phyloP scores from a whole-genome alignment of 2,329 filamentous ascomycete species.

The Fusarium succisae region DNA sequence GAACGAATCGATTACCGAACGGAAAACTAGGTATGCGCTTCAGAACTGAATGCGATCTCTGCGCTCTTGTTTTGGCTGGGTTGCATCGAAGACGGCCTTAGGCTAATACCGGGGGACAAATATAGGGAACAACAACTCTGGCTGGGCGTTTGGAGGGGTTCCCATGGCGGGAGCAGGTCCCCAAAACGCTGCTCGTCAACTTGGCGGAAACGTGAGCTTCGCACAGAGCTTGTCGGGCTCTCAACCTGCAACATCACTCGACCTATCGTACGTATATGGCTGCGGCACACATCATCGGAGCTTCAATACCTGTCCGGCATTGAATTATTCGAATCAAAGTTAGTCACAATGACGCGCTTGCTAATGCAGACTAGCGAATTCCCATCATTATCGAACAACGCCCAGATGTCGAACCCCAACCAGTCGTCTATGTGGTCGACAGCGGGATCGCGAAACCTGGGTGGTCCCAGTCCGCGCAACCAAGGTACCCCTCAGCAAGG shows the following conservation, averaged over 20 bases:
- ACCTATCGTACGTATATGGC: constrained; percentile 68
- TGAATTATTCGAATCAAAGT: not conserved
- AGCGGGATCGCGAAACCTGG: constrained; percentile 58
- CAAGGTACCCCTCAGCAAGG: constrained; percentile 62
- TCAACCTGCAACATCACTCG: constrained; percentile 68
- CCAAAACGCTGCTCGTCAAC: constrained; percentile 63
- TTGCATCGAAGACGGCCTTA: constrained; percentile 7
- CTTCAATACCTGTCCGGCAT: not conserved
- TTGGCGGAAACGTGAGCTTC: constrained; percentile 70
- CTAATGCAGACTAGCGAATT: constrained; percentile 66
- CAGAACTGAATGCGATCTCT: not conserved
- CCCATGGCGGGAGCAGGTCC: constrained; percentile 67
- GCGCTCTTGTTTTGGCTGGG: constrained; percentile 9
- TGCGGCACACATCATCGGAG: not conserved
- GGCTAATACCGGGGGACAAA: constrained; percentile 38
- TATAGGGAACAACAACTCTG: constrained; percentile 61
- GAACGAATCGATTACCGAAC: constrained; percentile 69
- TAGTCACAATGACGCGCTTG: not conserved
- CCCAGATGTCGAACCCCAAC: constrained; percentile 60
- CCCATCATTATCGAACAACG: constrained; percentile 70
- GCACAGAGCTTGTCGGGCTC: constrained; percentile 72
- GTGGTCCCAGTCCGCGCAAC: constrained; percentile 60
- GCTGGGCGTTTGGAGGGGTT: constrained; percentile 71
- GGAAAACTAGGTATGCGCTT: constrained; percentile 67
- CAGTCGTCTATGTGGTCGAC: constrained; percentile 66